Evolutionary conservation across 164 flowering plant species (phyloP).

Genomic region (Macadamia tetraphylla): DNA sequence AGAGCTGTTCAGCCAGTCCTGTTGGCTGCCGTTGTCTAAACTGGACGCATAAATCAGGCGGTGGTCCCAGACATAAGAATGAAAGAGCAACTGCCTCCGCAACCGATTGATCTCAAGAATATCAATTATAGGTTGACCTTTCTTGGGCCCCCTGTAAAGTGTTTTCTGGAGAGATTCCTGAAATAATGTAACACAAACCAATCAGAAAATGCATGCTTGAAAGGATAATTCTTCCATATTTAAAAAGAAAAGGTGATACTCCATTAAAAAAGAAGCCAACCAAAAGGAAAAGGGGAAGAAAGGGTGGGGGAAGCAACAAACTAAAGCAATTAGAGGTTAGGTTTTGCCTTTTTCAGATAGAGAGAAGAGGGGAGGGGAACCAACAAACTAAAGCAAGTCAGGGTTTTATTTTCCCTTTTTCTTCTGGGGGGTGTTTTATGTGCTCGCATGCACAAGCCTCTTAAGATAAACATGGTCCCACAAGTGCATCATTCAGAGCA

Average conservation of each 20-base stretch:
- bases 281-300: too few relatives aligned
- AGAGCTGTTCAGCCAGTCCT: slow-evolving; percentile 17
- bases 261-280: too few relatives aligned
- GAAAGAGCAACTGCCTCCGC: slow-evolving; percentile 72
- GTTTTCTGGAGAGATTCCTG: slow-evolving; percentile 64
- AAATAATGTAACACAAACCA: slow-evolving; percentile 1
- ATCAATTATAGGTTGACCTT: slow-evolving; percentile 64
- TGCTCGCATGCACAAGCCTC: too few relatives aligned
- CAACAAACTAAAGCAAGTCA: background rate
- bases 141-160: slow-evolving; percentile 40
- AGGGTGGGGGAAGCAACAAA: too few relatives aligned
- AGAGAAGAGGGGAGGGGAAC: too few relatives aligned
- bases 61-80: slow-evolving; percentile 86
- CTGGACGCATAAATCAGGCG: slow-evolving; percentile 58
- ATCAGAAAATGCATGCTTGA: background rate
- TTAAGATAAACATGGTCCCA: background rate
- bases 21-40: slow-evolving; percentile 20
- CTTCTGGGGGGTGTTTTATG: too few relatives aligned
- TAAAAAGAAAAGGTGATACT: too few relatives aligned
- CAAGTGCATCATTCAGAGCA: background rate
- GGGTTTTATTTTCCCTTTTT: too few relatives aligned
- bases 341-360: too few relatives aligned
- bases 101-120: slow-evolving; percentile 79
- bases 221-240: background rate
- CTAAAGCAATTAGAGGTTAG: too few relatives aligned